A percentile compares a stretch with the other conserved stretches of the same genome.
Conservation (phyloP, 371 early-diverging fungal genomes). For the Mortierella sp. region DNA sequence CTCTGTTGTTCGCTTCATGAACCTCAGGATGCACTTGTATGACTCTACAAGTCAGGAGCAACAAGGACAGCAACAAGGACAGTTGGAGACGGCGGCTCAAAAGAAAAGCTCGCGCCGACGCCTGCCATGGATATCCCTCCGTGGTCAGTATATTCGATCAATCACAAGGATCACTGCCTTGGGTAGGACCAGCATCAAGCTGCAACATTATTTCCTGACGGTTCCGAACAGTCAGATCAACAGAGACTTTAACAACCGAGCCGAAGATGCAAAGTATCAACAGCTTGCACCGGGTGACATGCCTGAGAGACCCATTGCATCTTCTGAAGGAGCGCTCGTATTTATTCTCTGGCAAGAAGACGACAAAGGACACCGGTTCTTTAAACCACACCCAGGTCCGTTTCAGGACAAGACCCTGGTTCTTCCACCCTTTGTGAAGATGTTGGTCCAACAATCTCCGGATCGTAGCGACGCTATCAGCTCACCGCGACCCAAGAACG, state of each 20-base stretch:
- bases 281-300: conserved; percentile 13
- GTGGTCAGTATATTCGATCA: conserved; percentile 5
- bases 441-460: conserved; percentile 2
- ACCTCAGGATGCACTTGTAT: conserved; percentile 25
- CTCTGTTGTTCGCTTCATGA: conserved; percentile 27
- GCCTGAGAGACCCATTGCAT: conserved; percentile 26
- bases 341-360: conserved; percentile 21
- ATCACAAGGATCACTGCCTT: conserved; percentile 14
- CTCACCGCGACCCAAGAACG: conserved; percentile 20
- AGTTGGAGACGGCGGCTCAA: not conserved
- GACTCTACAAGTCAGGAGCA: too few relatives aligned
- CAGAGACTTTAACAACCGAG: conserved; percentile 33
- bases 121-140: conserved; percentile 6
- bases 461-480: not conserved
- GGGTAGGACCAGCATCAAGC: conserved; percentile 22
- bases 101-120: not conserved
- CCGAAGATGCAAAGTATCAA: conserved; percentile 15
- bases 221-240: conserved; percentile 26
- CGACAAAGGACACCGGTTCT: conserved; percentile 22
- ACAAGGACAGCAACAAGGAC: too few relatives aligned
- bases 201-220: conserved; percentile 26
- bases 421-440: not conserved
- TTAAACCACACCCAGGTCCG: conserved; percentile 1
- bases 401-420: conserved; percentile 2
- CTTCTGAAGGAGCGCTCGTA: conserved; percentile 14